phyloP scores from a whole-genome alignment of 2,329 filamentous ascomycete genomes.

The Dactylellina leptospora region DNA sequence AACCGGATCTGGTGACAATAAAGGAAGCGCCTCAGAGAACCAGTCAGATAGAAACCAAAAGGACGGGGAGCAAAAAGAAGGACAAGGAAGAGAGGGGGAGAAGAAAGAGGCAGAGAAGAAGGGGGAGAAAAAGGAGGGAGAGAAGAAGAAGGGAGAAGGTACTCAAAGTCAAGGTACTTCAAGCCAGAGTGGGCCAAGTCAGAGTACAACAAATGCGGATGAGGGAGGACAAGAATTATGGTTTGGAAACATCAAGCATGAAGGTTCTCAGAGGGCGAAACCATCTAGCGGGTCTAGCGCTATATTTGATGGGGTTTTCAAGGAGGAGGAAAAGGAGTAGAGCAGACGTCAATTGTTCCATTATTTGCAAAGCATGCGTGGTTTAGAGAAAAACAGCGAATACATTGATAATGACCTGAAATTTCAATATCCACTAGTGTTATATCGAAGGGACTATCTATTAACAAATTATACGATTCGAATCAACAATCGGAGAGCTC shows the following conservation, averaged over 20 bases:
- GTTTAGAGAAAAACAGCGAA: too few relatives aligned
- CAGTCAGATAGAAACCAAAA: too few relatives aligned
- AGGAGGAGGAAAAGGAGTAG: too few relatives aligned
- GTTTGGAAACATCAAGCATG: constrained; percentile 3
- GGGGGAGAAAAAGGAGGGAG: background rate
- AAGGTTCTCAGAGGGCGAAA: background rate
- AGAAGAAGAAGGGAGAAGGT: background rate
- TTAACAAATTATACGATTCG: too few relatives aligned
- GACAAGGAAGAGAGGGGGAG: background rate
- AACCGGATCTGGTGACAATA: too few relatives aligned
- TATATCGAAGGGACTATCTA: too few relatives aligned
- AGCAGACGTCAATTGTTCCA: too few relatives aligned
- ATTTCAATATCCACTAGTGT: too few relatives aligned
- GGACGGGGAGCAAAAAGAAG: background rate
- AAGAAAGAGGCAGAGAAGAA: background rate
- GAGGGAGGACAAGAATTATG: background rate
- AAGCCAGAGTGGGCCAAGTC: background rate
- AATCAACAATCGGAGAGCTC: too few relatives aligned
- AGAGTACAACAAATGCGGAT: background rate
- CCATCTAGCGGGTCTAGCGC: background rate
- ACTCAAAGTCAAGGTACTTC: background rate
- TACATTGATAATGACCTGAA: too few relatives aligned
- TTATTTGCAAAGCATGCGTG: too few relatives aligned
- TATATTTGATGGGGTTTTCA: constrained; percentile 5
- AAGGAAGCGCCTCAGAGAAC: too few relatives aligned